Evolutionary conservation across 176 grass and related monocot species (phyloP), one percentile per base, ranked within the genome.

Genomic region (Cenchrus americanus): DNA sequence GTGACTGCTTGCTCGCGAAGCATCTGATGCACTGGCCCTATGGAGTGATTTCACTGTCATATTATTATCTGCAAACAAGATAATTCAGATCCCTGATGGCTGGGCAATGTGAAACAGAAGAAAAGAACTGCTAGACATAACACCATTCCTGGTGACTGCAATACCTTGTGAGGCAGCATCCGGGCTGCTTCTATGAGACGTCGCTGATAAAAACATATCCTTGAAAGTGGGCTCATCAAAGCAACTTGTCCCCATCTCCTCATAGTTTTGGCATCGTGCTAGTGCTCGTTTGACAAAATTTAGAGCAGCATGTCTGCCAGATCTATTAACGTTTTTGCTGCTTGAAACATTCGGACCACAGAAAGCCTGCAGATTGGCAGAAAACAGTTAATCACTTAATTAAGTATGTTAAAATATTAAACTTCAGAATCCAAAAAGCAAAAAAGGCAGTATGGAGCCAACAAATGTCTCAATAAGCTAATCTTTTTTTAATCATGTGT

Each of bases 181-280:
- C 19, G 50, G 69, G 54, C 85, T 77, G 46, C 55, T 81, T 88
- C 86, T 86, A n/a, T 86, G 64, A 83, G 86, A 91, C 32, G 83
- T 88, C 53, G 71, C 86, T 59, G 80, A 89, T 52, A 73, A 14
- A 82, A 94, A 91, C 66, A 94, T 86, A 58, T 91, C 88, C 89
- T 90, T 94, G 76, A 91, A 94, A 61, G 65, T 65, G 66, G 80
- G 43, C 24, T 86, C 92, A 69, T 83, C 80, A 83, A 94, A 94
- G 58, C 89, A 94, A 59, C 83, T 82, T 50, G 43, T 88, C 67
- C 86, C 89, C 34, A 72, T 32, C 64, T 86, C 86, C 22, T 94
- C 83, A 7, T 81, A 94, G 53, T 81, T 94, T 63, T 64, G 86
- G 32, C 75, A 94, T 32, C 86, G 79, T 77, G 72, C 69, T 43